phyloP scores from a whole-genome alignment of 495 filamentous ascomycete species.

The Corynascus novoguineensis region DNA sequence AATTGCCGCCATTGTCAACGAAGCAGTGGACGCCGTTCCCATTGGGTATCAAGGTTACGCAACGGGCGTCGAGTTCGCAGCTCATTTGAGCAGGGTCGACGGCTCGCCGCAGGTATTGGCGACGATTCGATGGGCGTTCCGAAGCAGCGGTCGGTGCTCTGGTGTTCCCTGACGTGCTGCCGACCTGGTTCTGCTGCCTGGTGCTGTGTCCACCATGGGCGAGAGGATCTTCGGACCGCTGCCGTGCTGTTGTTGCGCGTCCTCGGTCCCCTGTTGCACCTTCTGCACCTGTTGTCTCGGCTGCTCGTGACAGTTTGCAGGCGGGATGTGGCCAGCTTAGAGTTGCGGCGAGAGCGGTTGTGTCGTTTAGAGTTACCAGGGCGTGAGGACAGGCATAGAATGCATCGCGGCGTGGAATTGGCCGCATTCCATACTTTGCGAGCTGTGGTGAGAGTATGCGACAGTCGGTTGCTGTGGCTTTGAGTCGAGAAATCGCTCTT shows the following conservation, averaged over 20 bases:
- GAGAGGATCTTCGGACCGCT: neutral
- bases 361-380: slow-evolving; percentile 1
- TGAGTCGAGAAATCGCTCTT: slow-evolving; percentile 21
- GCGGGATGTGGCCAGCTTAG: slow-evolving; percentile 11
- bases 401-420: slow-evolving; percentile 12
- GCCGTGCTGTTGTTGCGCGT: slow-evolving; percentile 1
- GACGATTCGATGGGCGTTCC: slow-evolving; percentile 32
- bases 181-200: slow-evolving; percentile 5
- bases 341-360: neutral
- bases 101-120: slow-evolving; percentile 43
- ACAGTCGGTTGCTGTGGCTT: slow-evolving; percentile 7
- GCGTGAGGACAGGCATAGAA: neutral
- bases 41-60: slow-evolving; percentile 49
- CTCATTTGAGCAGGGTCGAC: slow-evolving; percentile 44
- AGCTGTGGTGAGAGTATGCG: neutral
- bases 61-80: slow-evolving; percentile 44
- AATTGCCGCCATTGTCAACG: slow-evolving; percentile 35
- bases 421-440: slow-evolving; percentile 6
- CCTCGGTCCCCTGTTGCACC: neutral
- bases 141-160: slow-evolving; percentile 19
- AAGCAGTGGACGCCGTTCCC: slow-evolving; percentile 38
- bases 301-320: neutral
- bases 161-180: neutral
- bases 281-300: neutral
- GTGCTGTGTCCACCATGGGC: neutral